These are phyloP conservation scores for Lentinula boryana DNA, from an alignment of 768 basidiomycete genomes.

Conservation along the genomic window DNA sequence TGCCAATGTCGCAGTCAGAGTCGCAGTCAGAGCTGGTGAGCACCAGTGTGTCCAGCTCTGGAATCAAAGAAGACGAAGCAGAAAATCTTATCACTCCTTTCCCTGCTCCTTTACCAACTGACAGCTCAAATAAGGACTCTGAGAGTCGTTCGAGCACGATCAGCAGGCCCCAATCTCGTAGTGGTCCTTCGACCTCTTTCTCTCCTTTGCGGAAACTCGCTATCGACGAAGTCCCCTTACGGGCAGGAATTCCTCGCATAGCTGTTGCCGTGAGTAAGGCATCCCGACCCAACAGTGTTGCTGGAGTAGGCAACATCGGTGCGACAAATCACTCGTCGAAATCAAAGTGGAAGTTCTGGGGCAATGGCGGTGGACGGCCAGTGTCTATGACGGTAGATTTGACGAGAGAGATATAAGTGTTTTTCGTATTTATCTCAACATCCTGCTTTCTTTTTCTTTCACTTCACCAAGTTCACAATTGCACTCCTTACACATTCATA, in stretches of 20 bases:
- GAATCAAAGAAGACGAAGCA: neutral
- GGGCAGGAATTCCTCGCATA: neutral
- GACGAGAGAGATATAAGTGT: neutral
- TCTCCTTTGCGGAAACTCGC: conserved; percentile 1
- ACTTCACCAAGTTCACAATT: neutral
- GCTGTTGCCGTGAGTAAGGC: neutral
- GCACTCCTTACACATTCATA: neutral
- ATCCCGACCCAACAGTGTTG: neutral
- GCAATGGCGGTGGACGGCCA: neutral
- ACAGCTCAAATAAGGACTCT: neutral
- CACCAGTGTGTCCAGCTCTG: neutral
- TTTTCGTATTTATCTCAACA: neutral
- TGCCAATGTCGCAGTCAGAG: neutral
- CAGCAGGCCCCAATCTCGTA: neutral
- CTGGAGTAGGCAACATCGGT: neutral
- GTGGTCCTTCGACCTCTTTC: neutral
- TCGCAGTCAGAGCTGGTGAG: neutral
- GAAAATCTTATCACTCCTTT: neutral
- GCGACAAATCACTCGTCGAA: neutral
- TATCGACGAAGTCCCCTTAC: neutral
- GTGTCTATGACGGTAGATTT: neutral
- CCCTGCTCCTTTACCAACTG: neutral
- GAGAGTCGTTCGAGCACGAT: neutral
- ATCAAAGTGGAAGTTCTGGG: conserved; percentile 1
- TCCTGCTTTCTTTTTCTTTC: neutral